phyloP scores from a whole-genome alignment of 371 early-diverging fungal genomes.

The Syncephalastrum contaminatum region DNA sequence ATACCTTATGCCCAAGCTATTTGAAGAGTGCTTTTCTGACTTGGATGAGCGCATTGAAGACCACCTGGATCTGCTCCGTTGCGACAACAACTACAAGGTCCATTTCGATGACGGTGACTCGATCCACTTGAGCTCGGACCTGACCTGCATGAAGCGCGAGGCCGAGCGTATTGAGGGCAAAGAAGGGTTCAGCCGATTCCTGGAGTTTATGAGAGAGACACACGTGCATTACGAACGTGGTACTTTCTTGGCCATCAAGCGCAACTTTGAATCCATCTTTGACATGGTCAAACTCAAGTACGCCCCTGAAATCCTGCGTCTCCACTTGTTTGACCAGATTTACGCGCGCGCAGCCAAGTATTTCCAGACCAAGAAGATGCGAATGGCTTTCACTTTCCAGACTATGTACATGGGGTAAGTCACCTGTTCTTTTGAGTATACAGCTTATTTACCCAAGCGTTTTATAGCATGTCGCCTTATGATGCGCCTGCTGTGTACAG shows the following conservation, averaged over 20 bases:
- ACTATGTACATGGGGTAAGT: conserved; percentile 59
- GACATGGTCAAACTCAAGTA: conserved; percentile 45
- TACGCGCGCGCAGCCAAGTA: conserved; percentile 50
- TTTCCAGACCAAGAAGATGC: conserved; percentile 58
- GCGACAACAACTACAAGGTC: conserved; percentile 64
- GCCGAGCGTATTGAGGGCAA: conserved; percentile 56
- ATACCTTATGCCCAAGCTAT: conserved; percentile 60
- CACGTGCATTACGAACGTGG: conserved; percentile 56
- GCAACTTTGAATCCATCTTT: conserved; percentile 54
- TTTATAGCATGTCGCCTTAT: conserved; percentile 62
- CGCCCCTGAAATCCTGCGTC: conserved; percentile 39
- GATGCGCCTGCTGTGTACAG: conserved; percentile 68
- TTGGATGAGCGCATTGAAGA: conserved; percentile 52
- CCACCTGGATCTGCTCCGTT: conserved; percentile 51
- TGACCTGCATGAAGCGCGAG: conserved; percentile 52
- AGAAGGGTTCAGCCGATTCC: conserved; percentile 41
- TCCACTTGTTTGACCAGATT: conserved; percentile 52
- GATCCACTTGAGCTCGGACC: conserved; percentile 50
- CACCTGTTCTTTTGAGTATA: not conserved
- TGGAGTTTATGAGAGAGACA: conserved; percentile 52
- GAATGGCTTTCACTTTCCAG: conserved; percentile 70
- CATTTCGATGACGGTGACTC: conserved; percentile 57
- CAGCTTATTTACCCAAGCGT: conserved; percentile 2
- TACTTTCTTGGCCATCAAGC: conserved; percentile 45
- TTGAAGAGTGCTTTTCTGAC: conserved; percentile 57